phyloP scores from a whole-genome alignment of 768 basidiomycete species.

The Leccinum fibrillosum region DNA sequence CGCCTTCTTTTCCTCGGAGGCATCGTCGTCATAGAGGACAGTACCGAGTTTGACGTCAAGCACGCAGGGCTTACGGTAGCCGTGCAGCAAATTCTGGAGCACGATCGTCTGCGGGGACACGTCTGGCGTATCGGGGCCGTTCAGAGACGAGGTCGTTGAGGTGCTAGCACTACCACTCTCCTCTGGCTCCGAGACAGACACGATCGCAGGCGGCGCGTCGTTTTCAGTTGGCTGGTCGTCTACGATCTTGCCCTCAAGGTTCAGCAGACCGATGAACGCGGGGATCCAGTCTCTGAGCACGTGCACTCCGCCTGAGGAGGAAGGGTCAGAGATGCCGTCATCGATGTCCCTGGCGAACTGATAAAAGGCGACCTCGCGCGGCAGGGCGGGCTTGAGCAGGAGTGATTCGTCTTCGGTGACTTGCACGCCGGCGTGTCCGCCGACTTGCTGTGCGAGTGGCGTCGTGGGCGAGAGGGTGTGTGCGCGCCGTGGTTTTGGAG shows the following conservation, averaged over 20 bases:
- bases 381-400: conserved; percentile 75
- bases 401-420: conserved; percentile 70
- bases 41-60: conserved; percentile 95
- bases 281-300: conserved; percentile 61
- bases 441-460: conserved; percentile 63
- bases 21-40: conserved; percentile 70
- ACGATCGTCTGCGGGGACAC: conserved; percentile 62
- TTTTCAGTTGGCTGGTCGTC: conserved; percentile 7
- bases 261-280: conserved; percentile 75
- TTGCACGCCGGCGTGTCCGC: conserved; percentile 75
- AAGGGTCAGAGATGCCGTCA: conserved; percentile 18
- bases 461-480: conserved; percentile 22
- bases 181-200: conserved; percentile 33
- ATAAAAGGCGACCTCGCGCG: conserved; percentile 71
- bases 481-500: conserved; percentile 7
- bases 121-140: background rate
- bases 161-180: background rate
- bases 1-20: conserved; percentile 67
- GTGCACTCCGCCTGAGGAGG: conserved; percentile 4
- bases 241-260: conserved; percentile 51
- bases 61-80: conserved; percentile 79
- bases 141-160: conserved; percentile 39
- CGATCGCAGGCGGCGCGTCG: conserved; percentile 14
- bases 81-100: conserved; percentile 75
- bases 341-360: conserved; percentile 37